Base-by-base conservation (phyloP, 495 filamentous ascomycete species). In the Trichocladium antarcticum region DNA sequence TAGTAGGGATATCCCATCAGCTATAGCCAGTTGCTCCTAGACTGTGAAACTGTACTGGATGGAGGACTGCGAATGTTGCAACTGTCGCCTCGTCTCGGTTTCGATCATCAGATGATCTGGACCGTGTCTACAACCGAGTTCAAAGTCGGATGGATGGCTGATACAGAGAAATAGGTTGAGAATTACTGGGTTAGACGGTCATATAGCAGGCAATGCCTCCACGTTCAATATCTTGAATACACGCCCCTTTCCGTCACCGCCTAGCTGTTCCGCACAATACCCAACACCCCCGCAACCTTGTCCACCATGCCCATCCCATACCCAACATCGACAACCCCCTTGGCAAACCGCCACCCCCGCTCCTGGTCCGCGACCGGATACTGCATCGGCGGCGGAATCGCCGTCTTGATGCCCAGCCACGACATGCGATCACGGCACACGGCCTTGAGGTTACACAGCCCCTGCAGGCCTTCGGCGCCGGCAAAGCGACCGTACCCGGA, bases 401-500 rank as follows among this genome's bases (percentile, higher is more conserved):
- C 67, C 22, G 92, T 98, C 28, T 76, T 69, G 6, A 88, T 55
- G 0, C 77, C 77, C 3, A 77, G 38, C 65, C 70, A 73, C 5
- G 71, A 65, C 62, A 73, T 82, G 24, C 81, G 68, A 72, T 98
- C 92, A 50, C 78, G 74, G 59, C 87, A 93, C 21, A 97, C 71
- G 19, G 84, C 74, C 71, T 97, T 98, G 21, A 80, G 52, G 68
- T 95, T 96, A 58, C 87, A 92, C 40, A 97, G 56, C 0, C 77
- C 79, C 27, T 87, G 76, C 47, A 98, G 66, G 2, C 93, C 92
- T 61, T 98, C 92, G 40, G 84, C 84, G 31, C 87, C 92, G 0
- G 85, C 92, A 70, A 98, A 97, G 14, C 92, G 70, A 6, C 93
- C 92, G 64, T 97, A 96, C 3, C 92, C 92, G 35, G 83, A 89